Percentiles rank a stretch among this genome's conserved stretches.
These are phyloP conservation scores for Neurospora sp. DNA, from an alignment of 495 filamentous ascomycete species.

Conservation along the genomic window DNA sequence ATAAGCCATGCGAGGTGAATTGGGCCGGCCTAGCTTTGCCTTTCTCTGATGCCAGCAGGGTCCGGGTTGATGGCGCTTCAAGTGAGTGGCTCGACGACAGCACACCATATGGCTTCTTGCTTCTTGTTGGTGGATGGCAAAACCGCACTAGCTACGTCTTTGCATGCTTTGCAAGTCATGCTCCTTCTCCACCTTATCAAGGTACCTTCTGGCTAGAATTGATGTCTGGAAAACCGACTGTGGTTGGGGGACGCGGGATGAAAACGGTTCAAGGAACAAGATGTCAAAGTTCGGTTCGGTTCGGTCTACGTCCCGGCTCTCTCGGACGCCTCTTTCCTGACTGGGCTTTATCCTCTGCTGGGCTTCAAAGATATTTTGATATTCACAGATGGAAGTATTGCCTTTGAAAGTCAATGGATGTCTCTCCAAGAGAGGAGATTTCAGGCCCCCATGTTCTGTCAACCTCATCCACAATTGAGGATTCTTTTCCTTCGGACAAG, in stretches of 20 bases:
- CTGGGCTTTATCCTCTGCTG: neutral
- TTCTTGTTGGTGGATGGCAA: slow-evolving; percentile 10
- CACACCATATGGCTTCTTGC: slow-evolving; percentile 3
- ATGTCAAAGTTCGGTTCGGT: neutral
- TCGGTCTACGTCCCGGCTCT: neutral
- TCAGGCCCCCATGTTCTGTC: neutral
- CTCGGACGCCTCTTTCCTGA: neutral
- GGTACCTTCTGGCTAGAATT: neutral
- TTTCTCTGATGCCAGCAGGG: slow-evolving; percentile 11
- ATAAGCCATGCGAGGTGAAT: slow-evolving; percentile 13
- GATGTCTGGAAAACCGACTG: neutral
- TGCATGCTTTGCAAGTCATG: slow-evolving; percentile 24
- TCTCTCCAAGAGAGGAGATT: neutral
- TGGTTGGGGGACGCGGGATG: neutral
- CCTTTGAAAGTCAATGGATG: neutral
- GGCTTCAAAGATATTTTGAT: neutral
- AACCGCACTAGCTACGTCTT: slow-evolving; percentile 11
- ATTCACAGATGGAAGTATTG: neutral
- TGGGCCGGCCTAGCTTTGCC: slow-evolving; percentile 10
- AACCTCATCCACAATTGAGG: neutral
- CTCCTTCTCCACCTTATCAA: slow-evolving; percentile 14
- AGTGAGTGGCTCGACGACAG: slow-evolving; percentile 13
- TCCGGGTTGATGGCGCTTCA: slow-evolving; percentile 14
- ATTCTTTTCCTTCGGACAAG: neutral
- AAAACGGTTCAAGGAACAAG: neutral